Evolutionary conservation across 768 basidiomycete species (phyloP).

Genomic region (Suillus hirtellus): DNA sequence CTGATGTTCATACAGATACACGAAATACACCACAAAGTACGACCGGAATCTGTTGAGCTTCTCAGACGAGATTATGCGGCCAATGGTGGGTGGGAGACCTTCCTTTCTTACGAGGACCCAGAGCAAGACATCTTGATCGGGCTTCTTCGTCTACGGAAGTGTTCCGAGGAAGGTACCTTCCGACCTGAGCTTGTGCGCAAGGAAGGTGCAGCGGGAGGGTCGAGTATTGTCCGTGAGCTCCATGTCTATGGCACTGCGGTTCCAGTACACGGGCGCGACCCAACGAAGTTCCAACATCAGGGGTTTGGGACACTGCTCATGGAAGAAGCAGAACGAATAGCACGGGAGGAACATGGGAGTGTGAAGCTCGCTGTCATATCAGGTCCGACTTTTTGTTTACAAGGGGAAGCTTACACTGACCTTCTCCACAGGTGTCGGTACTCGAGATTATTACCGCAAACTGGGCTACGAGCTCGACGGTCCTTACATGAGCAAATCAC

Average conservation of each 20-base stretch:
- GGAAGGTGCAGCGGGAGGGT: conserved; percentile 72
- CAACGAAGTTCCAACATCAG: conserved; percentile 97
- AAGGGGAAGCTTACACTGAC: conserved; percentile 7
- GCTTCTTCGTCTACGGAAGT: conserved; percentile 87
- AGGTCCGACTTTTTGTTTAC: conserved; percentile 46
- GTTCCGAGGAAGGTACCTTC: conserved; percentile 96
- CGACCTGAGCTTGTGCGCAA: conserved; percentile 82
- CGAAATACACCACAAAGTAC: conserved; percentile 97
- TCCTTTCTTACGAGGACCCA: conserved; percentile 98
- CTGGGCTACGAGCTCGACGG: conserved; percentile 94
- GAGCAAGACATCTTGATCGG: conserved; percentile 96
- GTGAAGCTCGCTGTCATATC: conserved; percentile 97
- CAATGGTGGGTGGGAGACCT: conserved; percentile 99
- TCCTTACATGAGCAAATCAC: conserved; percentile 94
- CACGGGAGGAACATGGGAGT: conserved; percentile 95
- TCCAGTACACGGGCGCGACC: conserved; percentile 94
- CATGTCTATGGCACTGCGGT: conserved; percentile 99
- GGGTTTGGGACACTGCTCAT: conserved; percentile 97
- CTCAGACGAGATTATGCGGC: conserved; percentile 94
- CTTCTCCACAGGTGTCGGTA: conserved; percentile 74
- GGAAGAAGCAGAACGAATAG: conserved; percentile 99
- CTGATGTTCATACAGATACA: conserved; percentile 64
- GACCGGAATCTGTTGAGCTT: conserved; percentile 93
- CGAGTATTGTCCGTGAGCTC: conserved; percentile 92
- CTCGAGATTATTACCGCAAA: conserved; percentile 94